These are phyloP conservation scores for Fusarium goolgardi DNA, from an alignment of 2,329 filamentous ascomycete species.

Conservation along the genomic window DNA sequence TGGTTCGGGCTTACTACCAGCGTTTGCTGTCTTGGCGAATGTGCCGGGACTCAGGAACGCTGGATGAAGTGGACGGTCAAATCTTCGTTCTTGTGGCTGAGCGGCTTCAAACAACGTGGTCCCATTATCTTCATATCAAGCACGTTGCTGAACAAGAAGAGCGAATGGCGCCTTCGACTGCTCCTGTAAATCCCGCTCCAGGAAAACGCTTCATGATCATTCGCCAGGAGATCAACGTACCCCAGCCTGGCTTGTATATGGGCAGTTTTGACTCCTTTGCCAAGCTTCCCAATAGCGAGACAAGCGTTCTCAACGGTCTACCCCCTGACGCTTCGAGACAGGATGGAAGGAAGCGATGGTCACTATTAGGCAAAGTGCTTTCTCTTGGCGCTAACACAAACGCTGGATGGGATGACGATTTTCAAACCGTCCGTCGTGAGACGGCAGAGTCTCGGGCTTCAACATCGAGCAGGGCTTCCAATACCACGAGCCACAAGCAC, in stretches of 20 bases:
- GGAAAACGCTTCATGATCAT: conserved; percentile 90
- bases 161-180: conserved; percentile 74
- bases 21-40: conserved; percentile 90
- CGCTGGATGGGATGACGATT: conserved; percentile 56
- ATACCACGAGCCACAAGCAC: conserved; percentile 47
- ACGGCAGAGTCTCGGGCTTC: conserved; percentile 59
- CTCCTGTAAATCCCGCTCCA: conserved; percentile 85
- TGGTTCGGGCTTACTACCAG: conserved; percentile 94
- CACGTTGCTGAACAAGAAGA: conserved; percentile 70
- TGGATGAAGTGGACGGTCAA: conserved; percentile 72
- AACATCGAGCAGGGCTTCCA: conserved; percentile 48
- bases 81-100: conserved; percentile 76
- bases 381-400: conserved; percentile 47
- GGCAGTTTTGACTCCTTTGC: conserved; percentile 62
- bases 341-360: conserved; percentile 70
- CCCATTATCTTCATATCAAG: conserved; percentile 81
- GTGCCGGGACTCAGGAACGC: conserved; percentile 77
- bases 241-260: conserved; percentile 61
- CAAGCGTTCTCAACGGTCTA: conserved; percentile 44
- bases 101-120: conserved; percentile 79
- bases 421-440: conserved; percentile 63
- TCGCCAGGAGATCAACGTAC: conserved; percentile 73
- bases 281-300: conserved; percentile 44
- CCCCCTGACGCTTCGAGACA: conserved; percentile 45
- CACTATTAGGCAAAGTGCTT: conserved; percentile 72